Evolutionary conservation across 352 stramenopile genomes (phyloP).

Genomic region (Plasmopara viticola): DNA sequence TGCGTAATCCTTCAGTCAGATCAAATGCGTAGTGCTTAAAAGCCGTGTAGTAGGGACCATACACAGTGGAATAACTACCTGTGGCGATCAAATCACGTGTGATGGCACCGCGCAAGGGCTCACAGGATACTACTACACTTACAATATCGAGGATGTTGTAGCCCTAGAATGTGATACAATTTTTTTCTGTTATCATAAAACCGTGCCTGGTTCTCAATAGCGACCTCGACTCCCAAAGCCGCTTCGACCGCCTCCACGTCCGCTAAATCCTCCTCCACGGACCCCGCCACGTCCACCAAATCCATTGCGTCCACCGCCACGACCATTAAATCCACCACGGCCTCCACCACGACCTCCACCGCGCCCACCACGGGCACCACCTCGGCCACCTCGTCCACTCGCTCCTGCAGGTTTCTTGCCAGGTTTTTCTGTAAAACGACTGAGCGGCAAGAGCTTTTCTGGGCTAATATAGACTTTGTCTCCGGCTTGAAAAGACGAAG

Average conservation of each 20-base stretch:
- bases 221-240: not conserved
- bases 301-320: conserved; percentile 28
- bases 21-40: no score
- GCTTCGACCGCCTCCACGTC: conserved; percentile 25
- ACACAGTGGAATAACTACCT: no score
- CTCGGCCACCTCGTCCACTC: conserved; percentile 38
- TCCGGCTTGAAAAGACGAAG: conserved; percentile 93
- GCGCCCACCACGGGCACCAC: conserved; percentile 32
- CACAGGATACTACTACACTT: no score
- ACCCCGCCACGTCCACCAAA: conserved; percentile 12
- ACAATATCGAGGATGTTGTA: no score
- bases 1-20: no score
- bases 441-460: conserved; percentile 95
- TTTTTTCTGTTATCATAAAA: no score
- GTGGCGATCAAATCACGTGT: no score
- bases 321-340: conserved; percentile 39
- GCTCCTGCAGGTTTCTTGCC: conserved; percentile 48
- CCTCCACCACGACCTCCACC: conserved; percentile 32
- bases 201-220: not conserved
- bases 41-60: no score
- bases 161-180: no score
- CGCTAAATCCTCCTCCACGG: conserved; percentile 35
- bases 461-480: conserved; percentile 97
- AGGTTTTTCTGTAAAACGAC: conserved; percentile 92
- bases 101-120: no score